Evolutionary conservation across 2,329 filamentous ascomycete species (phyloP).

Genomic region (Aspergillus sp.): DNA sequence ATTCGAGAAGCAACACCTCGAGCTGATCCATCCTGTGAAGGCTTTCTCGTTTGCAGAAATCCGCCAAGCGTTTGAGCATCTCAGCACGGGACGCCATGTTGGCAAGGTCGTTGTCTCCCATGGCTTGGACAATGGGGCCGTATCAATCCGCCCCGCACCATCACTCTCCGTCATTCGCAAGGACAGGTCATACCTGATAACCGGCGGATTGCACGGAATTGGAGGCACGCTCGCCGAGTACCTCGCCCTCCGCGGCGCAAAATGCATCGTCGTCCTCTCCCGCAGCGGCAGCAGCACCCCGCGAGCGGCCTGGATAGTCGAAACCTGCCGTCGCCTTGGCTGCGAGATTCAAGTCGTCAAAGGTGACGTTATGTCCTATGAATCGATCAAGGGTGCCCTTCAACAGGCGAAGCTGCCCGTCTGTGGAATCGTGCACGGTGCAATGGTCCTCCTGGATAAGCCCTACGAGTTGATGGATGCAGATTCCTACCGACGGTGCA

Average conservation of each 20-base stretch:
- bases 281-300: not conserved
- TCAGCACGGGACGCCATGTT: conserved; percentile 40
- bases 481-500: conserved; percentile 38
- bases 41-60: conserved; percentile 3
- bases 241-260: conserved; percentile 16
- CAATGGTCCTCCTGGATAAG: conserved; percentile 19
- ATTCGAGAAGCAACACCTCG: not conserved
- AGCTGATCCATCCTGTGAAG: not conserved
- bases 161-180: no score
- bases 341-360: no score
- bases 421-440: no score
- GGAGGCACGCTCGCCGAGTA: no score
- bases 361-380: no score
- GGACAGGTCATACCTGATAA: no score
- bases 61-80: conserved; percentile 31
- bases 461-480: conserved; percentile 41
- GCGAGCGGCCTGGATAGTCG: conserved; percentile 2
- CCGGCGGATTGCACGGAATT: no score
- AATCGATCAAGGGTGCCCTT: no score
- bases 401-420: no score
- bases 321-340: not conserved
- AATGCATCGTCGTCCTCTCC: conserved; percentile 24
- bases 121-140: no score
- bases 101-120: conserved; percentile 42
- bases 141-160: not conserved